Evolutionary conservation across 2,329 filamentous ascomycete genomes (phyloP), one percentile per base, ranked within the genome.

Genomic region (Leptographium galeiforme): DNA sequence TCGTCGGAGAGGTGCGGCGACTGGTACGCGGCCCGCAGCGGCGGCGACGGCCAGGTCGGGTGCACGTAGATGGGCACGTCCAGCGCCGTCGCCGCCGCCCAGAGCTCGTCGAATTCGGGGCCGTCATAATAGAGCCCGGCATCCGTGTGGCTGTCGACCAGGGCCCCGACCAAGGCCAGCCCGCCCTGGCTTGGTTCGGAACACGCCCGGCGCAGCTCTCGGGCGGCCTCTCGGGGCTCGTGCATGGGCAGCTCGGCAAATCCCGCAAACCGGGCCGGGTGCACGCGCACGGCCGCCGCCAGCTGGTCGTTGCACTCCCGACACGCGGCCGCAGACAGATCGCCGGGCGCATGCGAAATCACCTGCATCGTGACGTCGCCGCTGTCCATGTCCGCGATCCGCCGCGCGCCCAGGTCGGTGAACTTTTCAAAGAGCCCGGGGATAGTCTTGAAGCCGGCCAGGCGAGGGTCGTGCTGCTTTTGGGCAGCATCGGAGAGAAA

Each of bases 41-140:
- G 18, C 25, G 57, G 50, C 7, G 66, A 60, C 2, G 70, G 64
- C 48, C 59, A 70, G 0, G 63, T 66, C 14, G 70, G 69, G 57
- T 73, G 68, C 10, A 72, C 59, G 55, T 72, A 73, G 33, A 73
- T 63, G 2, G 72, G 71, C 4, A 72, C 70, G 44, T 68, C 65
- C 32, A 72, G 63, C 51, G 64, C 65, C 57, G 67, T 61, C 7
- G 67, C 70, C 14, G 59, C 58, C 1, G 47, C 59, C 62, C 70
- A 76, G n/a, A 75, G 63, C 2, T 64, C 60, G 57, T 69, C 68
- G 60, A 71, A 77, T 32, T 59, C 61, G 18, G 59, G 57, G 14
- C 66, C 68, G 32, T 76, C 70, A 58, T 72, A 71, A 59, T 69
- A 72, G 6, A 56, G 53, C 1, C 46, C 69, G 16, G 8, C 32